Evolutionary conservation across 2,329 filamentous ascomycete genomes (phyloP).

Genomic region (Colletotrichum lini): DNA sequence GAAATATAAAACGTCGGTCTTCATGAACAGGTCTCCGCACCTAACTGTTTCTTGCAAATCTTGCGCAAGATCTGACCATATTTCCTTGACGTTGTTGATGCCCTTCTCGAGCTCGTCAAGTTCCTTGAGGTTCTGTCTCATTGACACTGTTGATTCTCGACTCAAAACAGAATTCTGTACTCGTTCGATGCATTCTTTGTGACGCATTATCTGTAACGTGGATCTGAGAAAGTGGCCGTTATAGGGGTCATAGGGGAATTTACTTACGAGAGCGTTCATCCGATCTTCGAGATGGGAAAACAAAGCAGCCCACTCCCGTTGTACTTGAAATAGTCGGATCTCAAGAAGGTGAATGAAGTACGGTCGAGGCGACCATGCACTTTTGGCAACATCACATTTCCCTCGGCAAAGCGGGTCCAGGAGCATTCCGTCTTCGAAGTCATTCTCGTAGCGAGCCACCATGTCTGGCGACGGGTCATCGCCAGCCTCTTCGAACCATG

Average conservation of each 20-base stretch:
- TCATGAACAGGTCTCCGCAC: neutral
- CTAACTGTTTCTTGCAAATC: neutral
- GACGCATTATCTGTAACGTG: neutral
- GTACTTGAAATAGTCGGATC: neutral
- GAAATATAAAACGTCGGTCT: constrained; percentile 8
- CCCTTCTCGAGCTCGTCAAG: neutral
- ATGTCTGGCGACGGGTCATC: constrained; percentile 5
- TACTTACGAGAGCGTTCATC: neutral
- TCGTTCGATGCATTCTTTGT: neutral
- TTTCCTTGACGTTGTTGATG: rapidly evolving
- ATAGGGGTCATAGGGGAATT: too few species aligned
- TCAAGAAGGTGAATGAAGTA: neutral
- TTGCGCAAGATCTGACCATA: neutral
- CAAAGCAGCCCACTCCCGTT: neutral
- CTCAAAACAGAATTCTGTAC: rapidly evolving
- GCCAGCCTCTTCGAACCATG: neutral
- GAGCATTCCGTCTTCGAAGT: neutral
- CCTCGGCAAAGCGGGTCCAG: neutral
- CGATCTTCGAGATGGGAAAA: neutral
- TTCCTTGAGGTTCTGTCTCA: neutral
- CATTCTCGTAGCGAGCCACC: constrained; percentile 6
- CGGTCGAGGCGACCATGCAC: neutral
- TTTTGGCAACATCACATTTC: neutral
- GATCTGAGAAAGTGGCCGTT: too few species aligned
- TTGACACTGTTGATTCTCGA: neutral